Base-by-base conservation (phyloP, 2,329 filamentous ascomycete species). In the Diaporthe sp. region DNA sequence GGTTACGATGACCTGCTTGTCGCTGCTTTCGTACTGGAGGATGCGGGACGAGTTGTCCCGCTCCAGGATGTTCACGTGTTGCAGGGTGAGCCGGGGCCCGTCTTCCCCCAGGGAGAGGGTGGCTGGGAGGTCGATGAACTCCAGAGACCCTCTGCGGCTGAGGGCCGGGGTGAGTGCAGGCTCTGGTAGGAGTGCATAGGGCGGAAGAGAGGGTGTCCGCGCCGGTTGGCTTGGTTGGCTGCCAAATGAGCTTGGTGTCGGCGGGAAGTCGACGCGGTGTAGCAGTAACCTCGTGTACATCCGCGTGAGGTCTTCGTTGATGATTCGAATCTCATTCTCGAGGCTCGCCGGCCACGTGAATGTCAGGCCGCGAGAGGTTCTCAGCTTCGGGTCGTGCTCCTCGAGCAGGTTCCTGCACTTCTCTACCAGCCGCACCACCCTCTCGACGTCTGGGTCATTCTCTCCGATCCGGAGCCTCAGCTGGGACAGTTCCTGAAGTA, bases 351-450 rank as follows among this genome's bases (percentile, higher is more conserved):
- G 68, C 68, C 68, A 71, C 6, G 28, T 38, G 25, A 71, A 71
- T 10, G 68, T 71, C 5, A 71, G 42, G 22, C 68, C 68, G 47
- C 68, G 68, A 3, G 68, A 50, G 8, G 45, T 25, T 15, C 19
- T 71, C 40, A 71, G 25, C 33, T 38, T 71, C 19, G 68, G 68
- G 45, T 71, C 68, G 40, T 71, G 68, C 55, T 71, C 55, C 40
- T 71, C 68, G 55, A 71, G 42, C 40, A 71, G n/a, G n/a, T 19
- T 40, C 40, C 68, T 71, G 68, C 68, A 71, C 54, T 60, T 71
- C 5, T 60, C 68, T 30, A 71, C 40, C 54, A 71, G 55, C 19
- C 42, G 30, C 68, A 58, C 42, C 28, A 71, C 42, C 54, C 42
- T 71, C 30, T 50, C 68, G 12, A 71, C 68, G 12, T 71, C 68